Base-by-base conservation (phyloP, 257 asterid genomes). In the Nicotiana paniculata region DNA sequence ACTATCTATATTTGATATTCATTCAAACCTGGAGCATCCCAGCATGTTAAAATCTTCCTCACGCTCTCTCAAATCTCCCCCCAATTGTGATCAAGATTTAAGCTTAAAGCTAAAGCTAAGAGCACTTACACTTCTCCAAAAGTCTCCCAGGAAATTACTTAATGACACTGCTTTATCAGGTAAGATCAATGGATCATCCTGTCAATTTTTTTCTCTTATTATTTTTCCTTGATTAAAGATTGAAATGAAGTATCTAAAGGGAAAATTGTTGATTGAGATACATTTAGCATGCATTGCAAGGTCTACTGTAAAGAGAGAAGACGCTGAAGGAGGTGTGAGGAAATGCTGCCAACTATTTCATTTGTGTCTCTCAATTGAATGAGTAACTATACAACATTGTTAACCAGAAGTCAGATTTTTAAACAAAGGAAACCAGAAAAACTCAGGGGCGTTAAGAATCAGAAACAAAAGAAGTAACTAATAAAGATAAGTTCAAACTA, bases 381-480 rank as follows among this genome's bases (percentile, higher is more conserved):
- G 78, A 43, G 12, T 72, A 46, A 48, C 48, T 13, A 53, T 13
- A 53, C 5, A 53, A 53, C 16, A 43, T 69, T 69, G 59, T 72
- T 72, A 33, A 21, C 78, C 59, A 72, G 59, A 70, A 43, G 79
- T 10, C 69, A 12, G 39, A 46, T 11, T 24, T 39, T 24, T 5
- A 72, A 48, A 72, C 6, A 24, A 46, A 33, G 15, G 79, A 9
- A 69, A 37, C 57, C 18, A 69, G 77, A 39, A 69, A 69, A 39
- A 9, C 10, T 46, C 57, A 69, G 11, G 8, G 33, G n/a, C 57
- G 33, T n/a, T n/a, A n/a, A 69, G 77, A 72, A 72, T 72, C 79
- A 46, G 79, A 72, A 72, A 72, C 35, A 72, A 72, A 72, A 46
- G 61, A 46, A 43, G 18, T 12, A 70, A 72, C 79, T 72, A 58